A percentile compares a stretch with the other conserved stretches of the same genome.
phyloP scores from a whole-genome alignment of 2,329 filamentous ascomycete genomes.

The Penicillium vulpinum region DNA sequence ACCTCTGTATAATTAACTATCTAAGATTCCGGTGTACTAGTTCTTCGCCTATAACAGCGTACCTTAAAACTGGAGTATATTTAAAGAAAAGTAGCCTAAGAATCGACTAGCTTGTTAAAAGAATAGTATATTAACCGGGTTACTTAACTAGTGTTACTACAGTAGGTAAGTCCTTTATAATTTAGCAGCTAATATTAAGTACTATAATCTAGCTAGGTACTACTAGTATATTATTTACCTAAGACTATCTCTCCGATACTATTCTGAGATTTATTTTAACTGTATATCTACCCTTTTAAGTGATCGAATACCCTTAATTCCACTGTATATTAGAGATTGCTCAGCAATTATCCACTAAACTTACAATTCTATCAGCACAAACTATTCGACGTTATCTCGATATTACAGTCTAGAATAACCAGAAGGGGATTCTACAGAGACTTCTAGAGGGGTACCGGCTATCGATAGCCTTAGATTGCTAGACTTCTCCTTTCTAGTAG shows the following conservation, averaged over 20 bases:
- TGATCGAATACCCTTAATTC: not conserved
- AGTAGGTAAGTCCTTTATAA: too few relatives aligned
- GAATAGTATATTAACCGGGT: not conserved
- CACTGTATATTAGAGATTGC: not conserved
- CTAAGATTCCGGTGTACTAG: not conserved
- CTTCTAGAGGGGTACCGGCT: not conserved
- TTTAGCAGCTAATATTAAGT: not conserved
- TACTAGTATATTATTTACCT: not conserved
- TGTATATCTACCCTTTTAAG: not conserved
- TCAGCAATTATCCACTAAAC: not conserved
- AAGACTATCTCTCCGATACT: not conserved
- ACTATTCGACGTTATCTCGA: not conserved
- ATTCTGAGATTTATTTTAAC: not conserved
- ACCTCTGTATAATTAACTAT: not conserved
- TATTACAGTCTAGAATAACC: not conserved
- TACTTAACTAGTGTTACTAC: not conserved
- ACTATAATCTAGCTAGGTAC: not conserved
- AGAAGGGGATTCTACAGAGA: not conserved
- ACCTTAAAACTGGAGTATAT: not conserved
- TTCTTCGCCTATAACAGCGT: not conserved
- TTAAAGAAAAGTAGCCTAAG: not conserved
- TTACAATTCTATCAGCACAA: not conserved
- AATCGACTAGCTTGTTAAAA: not conserved
- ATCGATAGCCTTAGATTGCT: not conserved
- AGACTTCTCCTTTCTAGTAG: not conserved